A percentile compares a stretch with the other conserved stretches of the same genome.
Evolutionary conservation across 345 rosid genomes (phyloP).

Genomic region (Conringia planisiliqua): DNA sequence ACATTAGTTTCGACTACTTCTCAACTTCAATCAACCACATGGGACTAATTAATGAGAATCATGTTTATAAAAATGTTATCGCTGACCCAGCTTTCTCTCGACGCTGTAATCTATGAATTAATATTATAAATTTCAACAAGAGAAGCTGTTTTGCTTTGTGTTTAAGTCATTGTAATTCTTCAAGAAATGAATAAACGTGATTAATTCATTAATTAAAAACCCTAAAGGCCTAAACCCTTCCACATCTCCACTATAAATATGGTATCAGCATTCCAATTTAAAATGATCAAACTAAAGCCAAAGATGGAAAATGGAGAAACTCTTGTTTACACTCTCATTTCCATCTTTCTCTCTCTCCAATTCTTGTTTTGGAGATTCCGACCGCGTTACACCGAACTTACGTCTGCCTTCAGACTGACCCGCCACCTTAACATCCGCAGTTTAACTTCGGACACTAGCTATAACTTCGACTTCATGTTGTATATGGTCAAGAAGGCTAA

Average conservation of each 20-base stretch:
- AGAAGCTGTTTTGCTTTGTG: not conserved
- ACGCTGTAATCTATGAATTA: not conserved
- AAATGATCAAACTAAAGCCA: not conserved
- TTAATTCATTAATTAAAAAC: not conserved
- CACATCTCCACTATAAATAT: not conserved
- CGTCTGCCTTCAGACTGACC: not conserved
- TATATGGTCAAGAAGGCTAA: conserved; percentile 64
- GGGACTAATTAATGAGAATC: not conserved
- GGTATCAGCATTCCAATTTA: not conserved
- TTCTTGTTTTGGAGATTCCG: not conserved
- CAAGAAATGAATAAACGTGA: not conserved
- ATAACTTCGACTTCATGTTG: conserved; percentile 45
- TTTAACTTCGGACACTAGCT: not conserved
- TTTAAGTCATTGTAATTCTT: not conserved
- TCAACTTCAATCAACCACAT: not conserved
- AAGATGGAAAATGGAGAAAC: conserved; percentile 4
- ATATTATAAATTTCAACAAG: not conserved
- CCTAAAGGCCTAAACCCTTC: not conserved
- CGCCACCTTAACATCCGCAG: not conserved
- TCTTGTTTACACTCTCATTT: conserved; percentile 11
- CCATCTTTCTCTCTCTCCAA: conserved; percentile 1
- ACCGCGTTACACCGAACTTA: not conserved
- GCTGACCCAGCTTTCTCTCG: not conserved
- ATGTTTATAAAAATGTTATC: not conserved
- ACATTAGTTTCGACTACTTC: not conserved